These are phyloP conservation scores for Penicillium thymicola DNA, from an alignment of 2,329 filamentous ascomycete genomes.

Conservation along the genomic window DNA sequence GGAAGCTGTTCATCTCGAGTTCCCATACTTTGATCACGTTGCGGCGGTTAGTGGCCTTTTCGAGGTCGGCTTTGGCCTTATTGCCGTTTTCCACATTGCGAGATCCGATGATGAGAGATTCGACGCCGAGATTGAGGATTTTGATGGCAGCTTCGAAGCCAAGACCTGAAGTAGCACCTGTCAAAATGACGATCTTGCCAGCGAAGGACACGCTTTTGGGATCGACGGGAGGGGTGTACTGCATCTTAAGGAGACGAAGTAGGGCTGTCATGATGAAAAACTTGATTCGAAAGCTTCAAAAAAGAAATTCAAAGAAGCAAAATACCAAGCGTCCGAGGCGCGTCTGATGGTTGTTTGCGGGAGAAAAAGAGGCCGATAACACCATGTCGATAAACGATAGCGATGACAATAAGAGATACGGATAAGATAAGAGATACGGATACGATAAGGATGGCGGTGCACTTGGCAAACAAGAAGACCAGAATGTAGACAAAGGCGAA, in stretches of 20 bases:
- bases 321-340: not conserved
- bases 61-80: conserved; percentile 40
- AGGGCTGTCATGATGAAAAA: conserved; percentile 26
- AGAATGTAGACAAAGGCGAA: too few species aligned
- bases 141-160: conserved; percentile 51
- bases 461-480: not conserved
- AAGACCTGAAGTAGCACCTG: conserved; percentile 51
- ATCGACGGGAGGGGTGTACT: conserved; percentile 37
- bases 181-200: conserved; percentile 49
- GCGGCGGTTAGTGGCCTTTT: conserved; percentile 27
- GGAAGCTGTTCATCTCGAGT: conserved; percentile 48
- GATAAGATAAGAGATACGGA: not conserved
- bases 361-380: not conserved
- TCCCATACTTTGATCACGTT: conserved; percentile 44
- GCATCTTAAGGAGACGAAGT: conserved; percentile 30
- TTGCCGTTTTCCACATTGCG: conserved; percentile 45
- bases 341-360: not conserved
- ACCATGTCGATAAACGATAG: not conserved
- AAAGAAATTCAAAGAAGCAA: not conserved
- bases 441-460: not conserved
- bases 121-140: conserved; percentile 42
- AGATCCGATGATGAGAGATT: conserved; percentile 47
- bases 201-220: conserved; percentile 39
- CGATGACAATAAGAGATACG: not conserved
- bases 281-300: not conserved